Evolutionary conservation across 164 flowering plant species (phyloP).

Genomic region (Taxillus chinensis): DNA sequence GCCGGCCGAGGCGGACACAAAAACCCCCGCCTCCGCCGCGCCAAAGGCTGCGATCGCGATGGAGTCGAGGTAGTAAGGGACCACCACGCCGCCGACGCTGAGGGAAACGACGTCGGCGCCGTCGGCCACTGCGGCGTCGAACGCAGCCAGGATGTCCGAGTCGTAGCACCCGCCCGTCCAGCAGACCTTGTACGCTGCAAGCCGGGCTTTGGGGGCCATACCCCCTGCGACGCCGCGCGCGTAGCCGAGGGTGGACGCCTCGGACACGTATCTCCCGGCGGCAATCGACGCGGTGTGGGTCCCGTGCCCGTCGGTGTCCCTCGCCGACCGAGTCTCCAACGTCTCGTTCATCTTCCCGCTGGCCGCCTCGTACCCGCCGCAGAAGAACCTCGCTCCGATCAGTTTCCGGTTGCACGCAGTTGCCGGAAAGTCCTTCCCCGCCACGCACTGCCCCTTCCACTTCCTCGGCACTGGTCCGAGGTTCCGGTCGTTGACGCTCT

Average conservation of each 20-base stretch:
- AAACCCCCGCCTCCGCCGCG: slow-evolving; percentile 59
- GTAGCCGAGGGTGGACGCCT: slow-evolving; percentile 75
- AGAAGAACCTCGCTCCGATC: slow-evolving; percentile 77
- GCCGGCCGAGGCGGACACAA: slow-evolving; percentile 91
- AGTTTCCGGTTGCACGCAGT: slow-evolving; percentile 60
- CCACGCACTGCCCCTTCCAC: slow-evolving; percentile 72
- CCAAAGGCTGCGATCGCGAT: slow-evolving; percentile 80
- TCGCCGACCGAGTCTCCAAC: slow-evolving; percentile 54
- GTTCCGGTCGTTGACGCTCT: slow-evolving; percentile 60
- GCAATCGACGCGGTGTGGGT: slow-evolving; percentile 95
- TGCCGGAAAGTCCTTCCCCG: slow-evolving; percentile 28
- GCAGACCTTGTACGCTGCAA: slow-evolving; percentile 89
- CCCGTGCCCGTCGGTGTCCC: slow-evolving; percentile 94
- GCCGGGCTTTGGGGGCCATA: slow-evolving; percentile 91
- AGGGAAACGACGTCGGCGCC: slow-evolving; percentile 83
- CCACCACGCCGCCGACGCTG: slow-evolving; percentile 84
- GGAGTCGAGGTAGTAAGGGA: slow-evolving; percentile 73
- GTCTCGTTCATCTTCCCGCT: slow-evolving; percentile 81
- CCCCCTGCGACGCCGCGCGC: slow-evolving; percentile 90
- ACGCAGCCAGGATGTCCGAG: slow-evolving; percentile 85
- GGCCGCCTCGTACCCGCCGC: slow-evolving; percentile 67
- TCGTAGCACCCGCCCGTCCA: slow-evolving; percentile 86
- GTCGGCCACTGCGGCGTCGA: slow-evolving; percentile 79
- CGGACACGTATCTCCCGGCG: slow-evolving; percentile 83
- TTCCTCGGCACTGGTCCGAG: slow-evolving; percentile 56